phyloP scores from a whole-genome alignment of 2,329 filamentous ascomycete species.

The Apiospora rasikravindrae region DNA sequence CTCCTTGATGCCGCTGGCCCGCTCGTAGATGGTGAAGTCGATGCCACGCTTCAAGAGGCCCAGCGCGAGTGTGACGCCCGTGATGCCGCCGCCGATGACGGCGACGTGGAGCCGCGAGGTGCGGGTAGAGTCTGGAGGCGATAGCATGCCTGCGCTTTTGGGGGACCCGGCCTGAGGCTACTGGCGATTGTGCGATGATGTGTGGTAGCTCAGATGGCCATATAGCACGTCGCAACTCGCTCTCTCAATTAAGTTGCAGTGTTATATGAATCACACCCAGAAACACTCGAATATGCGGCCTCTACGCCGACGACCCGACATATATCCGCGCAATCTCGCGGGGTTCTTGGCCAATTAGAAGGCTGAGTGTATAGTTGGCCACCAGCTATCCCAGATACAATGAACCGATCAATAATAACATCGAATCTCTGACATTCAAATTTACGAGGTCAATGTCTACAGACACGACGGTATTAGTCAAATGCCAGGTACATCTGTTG shows the following conservation, averaged over 20 bases:
- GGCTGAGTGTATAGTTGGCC: not conserved
- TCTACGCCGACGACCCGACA: not conserved
- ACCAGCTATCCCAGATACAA: not conserved
- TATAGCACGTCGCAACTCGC: not conserved
- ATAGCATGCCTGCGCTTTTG: constrained; percentile 18
- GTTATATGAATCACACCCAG: not conserved
- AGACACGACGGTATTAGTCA: not conserved
- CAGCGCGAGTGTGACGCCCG: constrained; percentile 53
- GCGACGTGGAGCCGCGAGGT: constrained; percentile 42
- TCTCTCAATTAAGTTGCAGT: too few relatives aligned
- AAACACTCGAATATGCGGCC: too few relatives aligned
- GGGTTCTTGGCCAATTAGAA: not conserved
- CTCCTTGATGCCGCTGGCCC: constrained; percentile 47
- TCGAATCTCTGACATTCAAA: not conserved
- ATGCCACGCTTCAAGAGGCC: constrained; percentile 50
- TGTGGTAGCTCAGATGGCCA: not conserved
- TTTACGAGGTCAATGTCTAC: not conserved
- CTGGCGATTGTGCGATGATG: not conserved
- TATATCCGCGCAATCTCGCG: not conserved
- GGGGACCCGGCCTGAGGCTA: not conserved
- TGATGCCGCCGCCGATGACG: constrained; percentile 58
- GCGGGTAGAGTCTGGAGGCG: constrained; percentile 13
- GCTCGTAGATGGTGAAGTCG: constrained; percentile 53
- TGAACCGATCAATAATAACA: not conserved
- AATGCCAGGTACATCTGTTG: not conserved